Evolutionary conservation across 169 alveolate species (phyloP).

Genomic region (Plasmodium fragile): DNA sequence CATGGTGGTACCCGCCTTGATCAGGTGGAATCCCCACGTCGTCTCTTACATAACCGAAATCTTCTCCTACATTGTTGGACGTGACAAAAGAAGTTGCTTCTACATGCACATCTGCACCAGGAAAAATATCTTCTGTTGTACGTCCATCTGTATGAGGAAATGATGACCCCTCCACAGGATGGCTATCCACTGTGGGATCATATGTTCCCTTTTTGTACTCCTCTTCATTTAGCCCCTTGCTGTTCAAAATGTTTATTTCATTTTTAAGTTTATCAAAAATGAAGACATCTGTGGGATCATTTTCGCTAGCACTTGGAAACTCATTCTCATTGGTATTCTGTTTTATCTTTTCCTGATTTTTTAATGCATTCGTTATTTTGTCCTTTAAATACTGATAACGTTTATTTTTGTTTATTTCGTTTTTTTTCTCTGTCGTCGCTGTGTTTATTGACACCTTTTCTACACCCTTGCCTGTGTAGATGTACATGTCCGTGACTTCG

Average conservation of each 20-base stretch:
- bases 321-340: neutral
- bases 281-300: constrained; percentile 12
- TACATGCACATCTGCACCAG: neutral
- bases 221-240: neutral
- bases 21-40: neutral
- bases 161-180: neutral
- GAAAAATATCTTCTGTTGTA: neutral
- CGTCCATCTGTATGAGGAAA: neutral
- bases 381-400: constrained; percentile 57
- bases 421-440: constrained; percentile 1
- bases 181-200: neutral
- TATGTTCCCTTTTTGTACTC: neutral
- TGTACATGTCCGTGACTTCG: constrained; percentile 43
- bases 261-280: constrained; percentile 45
- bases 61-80: neutral
- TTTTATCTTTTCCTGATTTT: constrained; percentile 35
- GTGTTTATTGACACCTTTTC: constrained; percentile 62
- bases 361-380: constrained; percentile 37
- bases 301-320: neutral
- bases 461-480: constrained; percentile 42
- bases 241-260: constrained; percentile 12
- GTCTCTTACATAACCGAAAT: neutral
- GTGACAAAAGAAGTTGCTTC: neutral
- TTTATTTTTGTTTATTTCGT: constrained; percentile 15
- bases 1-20: neutral